phyloP scores from a whole-genome alignment of 225 moss, liverwort and hornwort species.

The Physcomitrium patens region DNA sequence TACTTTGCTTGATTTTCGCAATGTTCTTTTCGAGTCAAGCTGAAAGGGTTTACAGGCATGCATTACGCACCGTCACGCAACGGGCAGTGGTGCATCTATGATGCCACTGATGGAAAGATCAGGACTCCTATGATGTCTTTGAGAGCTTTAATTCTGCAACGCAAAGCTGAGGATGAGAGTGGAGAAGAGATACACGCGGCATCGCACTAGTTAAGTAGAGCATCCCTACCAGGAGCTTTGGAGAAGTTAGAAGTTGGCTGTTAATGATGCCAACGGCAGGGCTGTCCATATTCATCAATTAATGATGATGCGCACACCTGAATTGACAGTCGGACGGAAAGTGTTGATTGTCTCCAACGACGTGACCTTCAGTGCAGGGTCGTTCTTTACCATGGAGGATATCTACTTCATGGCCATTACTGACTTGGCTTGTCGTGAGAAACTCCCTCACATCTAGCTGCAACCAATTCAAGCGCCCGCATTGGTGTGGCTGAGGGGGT shows the following conservation, averaged over 20 bases:
- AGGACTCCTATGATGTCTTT: constrained; percentile 74
- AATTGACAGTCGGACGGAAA: constrained; percentile 74
- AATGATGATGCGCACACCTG: constrained; percentile 75
- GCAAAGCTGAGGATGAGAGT: constrained; percentile 44
- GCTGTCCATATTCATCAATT: constrained; percentile 89
- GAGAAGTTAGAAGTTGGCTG: constrained; percentile 86
- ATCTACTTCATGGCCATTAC: constrained; percentile 81
- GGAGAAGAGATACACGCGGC: constrained; percentile 20
- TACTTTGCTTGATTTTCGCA: constrained; percentile 14
- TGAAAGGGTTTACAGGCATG: constrained; percentile 79
- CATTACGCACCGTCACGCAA: constrained; percentile 92
- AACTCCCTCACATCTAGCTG: constrained; percentile 86
- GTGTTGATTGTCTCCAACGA: constrained; percentile 89
- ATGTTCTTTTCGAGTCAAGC: constrained; percentile 65
- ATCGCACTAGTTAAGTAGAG: constrained; percentile 50
- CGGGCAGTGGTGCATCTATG: constrained; percentile 93
- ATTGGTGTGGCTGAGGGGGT: constrained; percentile 95
- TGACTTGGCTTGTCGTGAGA: constrained; percentile 76
- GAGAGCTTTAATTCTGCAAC: constrained; percentile 82
- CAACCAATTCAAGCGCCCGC: constrained; percentile 93
- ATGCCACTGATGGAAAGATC: constrained; percentile 71
- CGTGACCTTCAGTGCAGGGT: constrained; percentile 84
- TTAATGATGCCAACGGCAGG: constrained; percentile 80
- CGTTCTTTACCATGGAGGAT: constrained; percentile 88
- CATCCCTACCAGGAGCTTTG: constrained; percentile 82